phyloP scores from a whole-genome alignment of 2,329 filamentous ascomycete species.

The Hypoxylon sp. region DNA sequence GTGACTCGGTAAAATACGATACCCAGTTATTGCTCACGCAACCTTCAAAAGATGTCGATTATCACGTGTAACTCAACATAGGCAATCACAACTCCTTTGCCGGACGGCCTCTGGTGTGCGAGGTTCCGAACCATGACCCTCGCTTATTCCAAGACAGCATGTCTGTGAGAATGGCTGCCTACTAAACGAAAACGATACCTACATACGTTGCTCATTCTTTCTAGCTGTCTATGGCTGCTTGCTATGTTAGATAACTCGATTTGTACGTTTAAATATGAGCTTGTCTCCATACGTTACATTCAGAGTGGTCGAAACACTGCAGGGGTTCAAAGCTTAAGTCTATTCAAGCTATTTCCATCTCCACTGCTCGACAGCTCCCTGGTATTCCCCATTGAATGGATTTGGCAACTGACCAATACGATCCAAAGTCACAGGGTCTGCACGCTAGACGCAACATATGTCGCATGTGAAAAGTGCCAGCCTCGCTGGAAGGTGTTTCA shows the following conservation, averaged over 20 bases:
- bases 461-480: constrained; percentile 7
- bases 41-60: neutral
- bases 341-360: neutral
- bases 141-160: neutral
- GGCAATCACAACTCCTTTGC: neutral
- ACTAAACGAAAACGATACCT: neutral
- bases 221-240: neutral
- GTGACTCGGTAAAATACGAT: neutral
- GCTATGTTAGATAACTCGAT: neutral
- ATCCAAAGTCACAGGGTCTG: neutral
- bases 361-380: constrained; percentile 3
- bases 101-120: neutral
- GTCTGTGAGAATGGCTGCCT: neutral
- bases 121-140: neutral
- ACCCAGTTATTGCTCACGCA: neutral
- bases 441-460: neutral
- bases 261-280: neutral
- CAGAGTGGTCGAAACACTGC: neutral
- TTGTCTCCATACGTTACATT: neutral
- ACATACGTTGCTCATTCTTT: neutral
- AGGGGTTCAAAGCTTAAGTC: neutral
- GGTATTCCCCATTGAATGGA: neutral
- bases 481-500: constrained; percentile 4
- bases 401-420: neutral
- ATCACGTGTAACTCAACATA: neutral